Evolutionary conservation across 2,329 filamentous ascomycete species (phyloP).

Genomic region (Shiraia sp.): DNA sequence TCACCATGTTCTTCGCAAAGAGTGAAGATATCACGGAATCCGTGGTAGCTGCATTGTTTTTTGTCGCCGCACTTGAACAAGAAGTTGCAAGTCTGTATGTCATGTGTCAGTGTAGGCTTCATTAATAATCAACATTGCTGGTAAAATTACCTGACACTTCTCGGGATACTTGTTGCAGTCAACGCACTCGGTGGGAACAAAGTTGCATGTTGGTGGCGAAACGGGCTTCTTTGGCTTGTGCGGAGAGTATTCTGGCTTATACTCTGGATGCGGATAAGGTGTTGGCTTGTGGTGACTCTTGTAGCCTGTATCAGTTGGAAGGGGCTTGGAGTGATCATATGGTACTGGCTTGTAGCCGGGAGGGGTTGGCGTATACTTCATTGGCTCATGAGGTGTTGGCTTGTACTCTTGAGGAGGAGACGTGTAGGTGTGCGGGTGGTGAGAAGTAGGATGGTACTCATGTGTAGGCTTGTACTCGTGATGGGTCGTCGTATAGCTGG

Average conservation of each 20-base stretch:
- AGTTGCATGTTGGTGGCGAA: conserved; percentile 2
- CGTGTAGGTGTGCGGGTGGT: background rate
- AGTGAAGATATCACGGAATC: conserved; percentile 3
- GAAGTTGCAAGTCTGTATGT: conserved; percentile 9
- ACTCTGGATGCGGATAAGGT: no score
- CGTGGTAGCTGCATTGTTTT: conserved; percentile 11
- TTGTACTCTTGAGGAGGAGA: background rate
- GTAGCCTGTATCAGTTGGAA: no score
- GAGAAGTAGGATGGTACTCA: background rate
- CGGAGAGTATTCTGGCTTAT: no score
- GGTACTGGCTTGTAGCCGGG: background rate
- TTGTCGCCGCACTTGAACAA: conserved; percentile 13
- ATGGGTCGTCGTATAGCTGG: background rate
- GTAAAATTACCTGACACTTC: conserved; percentile 6
- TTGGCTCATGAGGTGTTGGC: background rate
- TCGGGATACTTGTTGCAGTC: conserved; percentile 7
- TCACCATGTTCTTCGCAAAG: conserved; percentile 5
- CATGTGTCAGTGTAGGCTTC: background rate
- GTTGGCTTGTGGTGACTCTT: no score
- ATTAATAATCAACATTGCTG: background rate
- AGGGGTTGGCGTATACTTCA: background rate
- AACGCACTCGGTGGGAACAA: background rate
- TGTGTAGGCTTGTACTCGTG: background rate
- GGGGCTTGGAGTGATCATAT: no score
- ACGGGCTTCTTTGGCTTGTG: background rate